Conservation (phyloP, 495 filamentous ascomycete genomes). For the Sordaria brevicollis region DNA sequence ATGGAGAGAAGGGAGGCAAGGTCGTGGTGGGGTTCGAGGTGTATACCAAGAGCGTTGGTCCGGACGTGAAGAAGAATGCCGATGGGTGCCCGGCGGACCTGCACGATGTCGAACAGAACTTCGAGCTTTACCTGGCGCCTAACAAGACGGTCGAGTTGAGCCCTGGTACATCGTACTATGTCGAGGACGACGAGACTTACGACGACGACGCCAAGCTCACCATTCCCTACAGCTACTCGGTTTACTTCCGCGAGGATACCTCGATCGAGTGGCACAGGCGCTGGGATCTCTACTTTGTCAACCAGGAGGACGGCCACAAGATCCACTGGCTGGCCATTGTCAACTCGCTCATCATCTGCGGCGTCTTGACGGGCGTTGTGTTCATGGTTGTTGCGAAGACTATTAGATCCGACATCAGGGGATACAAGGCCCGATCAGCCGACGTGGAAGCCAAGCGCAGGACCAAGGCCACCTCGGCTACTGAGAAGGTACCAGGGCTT, state of each 20-base stretch:
- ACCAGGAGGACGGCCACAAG: conserved; percentile 73
- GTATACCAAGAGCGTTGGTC: conserved; percentile 75
- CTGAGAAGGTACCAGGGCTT: conserved; percentile 30
- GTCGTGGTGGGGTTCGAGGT: conserved; percentile 90
- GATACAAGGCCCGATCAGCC: conserved; percentile 38
- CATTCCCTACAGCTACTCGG: conserved; percentile 85
- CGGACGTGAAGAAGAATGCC: conserved; percentile 42
- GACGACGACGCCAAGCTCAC: conserved; percentile 62
- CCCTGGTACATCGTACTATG: conserved; percentile 47
- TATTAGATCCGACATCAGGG: conserved; percentile 70
- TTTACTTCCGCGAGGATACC: conserved; percentile 83
- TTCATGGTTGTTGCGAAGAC: conserved; percentile 80
- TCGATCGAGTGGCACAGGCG: conserved; percentile 75
- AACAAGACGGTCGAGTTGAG: conserved; percentile 44
- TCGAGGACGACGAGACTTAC: conserved; percentile 38
- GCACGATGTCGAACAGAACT: conserved; percentile 46
- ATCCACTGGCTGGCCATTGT: conserved; percentile 91
- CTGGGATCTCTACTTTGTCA: conserved; percentile 91
- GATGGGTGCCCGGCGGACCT: conserved; percentile 59
- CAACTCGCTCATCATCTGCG: conserved; percentile 81
- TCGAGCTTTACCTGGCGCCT: conserved; percentile 58
- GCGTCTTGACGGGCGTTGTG: conserved; percentile 71
- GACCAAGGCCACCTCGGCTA: conserved; percentile 37
- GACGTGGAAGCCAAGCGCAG: conserved; percentile 9
- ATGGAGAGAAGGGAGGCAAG: conserved; percentile 61